Evolutionary conservation across 768 basidiomycete species (phyloP), one percentile per base, ranked within the genome.

Genomic region (Suillus lakei): DNA sequence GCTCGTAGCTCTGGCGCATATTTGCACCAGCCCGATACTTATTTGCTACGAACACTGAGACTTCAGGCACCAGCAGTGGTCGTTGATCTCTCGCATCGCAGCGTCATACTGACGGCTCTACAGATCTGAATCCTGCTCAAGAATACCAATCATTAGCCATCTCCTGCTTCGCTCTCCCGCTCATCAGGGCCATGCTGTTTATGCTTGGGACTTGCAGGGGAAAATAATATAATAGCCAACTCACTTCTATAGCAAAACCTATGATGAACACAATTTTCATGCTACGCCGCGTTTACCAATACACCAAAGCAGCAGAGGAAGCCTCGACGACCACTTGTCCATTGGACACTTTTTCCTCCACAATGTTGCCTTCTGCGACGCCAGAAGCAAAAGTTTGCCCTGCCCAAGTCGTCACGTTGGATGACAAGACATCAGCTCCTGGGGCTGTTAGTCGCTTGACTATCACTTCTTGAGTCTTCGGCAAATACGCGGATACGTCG

Each of bases 361-460:
- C 68, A 44, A 81, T 41, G 23, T 67, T 61, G 34, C 85, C 85
- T 41, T 69, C 69, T 0, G 80, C 78, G 26, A 79, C 51, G 0
- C 84, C 85, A 59, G 75, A 67, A 18, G 67, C 61, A 62, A 80
- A 86, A 18, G 74, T 80, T 69, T 85, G 85, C 1, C 85, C 84
- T 1, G 83, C 85, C 84, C 84, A 86, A 3, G 78, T 81, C 44
- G 83, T 85, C 43, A 77, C 60, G 64, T 82, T 81, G 5, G 78
- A 82, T 10, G 73, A 73, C 65, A 80, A 79, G 23, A 83, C 75
- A 70, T 85, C 83, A 16, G 84, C 82, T 13, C 84, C 84, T 46
- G 84, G 82, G 2, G 84, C 84, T 30, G 80, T 80, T 65, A 86
- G 67, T 43, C 79, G 78, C 60, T 78, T 78, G 60, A 84, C 76